Evolutionary conservation across 2,329 filamentous ascomycete species (phyloP).

Genomic region (Sporothrix sp.): DNA sequence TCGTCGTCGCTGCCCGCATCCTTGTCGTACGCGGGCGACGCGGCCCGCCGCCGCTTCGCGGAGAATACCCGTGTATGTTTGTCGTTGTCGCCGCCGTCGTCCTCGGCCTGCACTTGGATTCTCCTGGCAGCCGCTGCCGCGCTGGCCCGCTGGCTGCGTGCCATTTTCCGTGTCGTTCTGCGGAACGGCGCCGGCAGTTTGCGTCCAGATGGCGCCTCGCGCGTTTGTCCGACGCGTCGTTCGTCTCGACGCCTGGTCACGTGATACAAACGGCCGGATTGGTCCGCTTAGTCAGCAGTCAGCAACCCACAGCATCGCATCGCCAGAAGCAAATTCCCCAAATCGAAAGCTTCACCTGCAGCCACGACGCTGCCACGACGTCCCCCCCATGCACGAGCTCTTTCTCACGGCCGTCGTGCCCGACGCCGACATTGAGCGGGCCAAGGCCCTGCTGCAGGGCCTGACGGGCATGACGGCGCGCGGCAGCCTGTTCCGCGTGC

Average conservation of each 20-base stretch:
- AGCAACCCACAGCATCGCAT: neutral
- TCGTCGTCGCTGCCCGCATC: neutral
- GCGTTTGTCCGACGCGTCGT: too few species aligned
- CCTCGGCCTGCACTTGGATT: conserved; percentile 6
- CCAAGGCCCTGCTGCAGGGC: conserved; percentile 45
- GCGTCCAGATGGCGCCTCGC: too few species aligned
- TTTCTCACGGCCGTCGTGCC: conserved; percentile 47
- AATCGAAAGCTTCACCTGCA: neutral
- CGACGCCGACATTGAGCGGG: conserved; percentile 41
- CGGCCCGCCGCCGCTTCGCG: neutral
- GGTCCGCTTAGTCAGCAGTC: neutral
- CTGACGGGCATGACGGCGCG: conserved; percentile 47
- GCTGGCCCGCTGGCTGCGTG: conserved; percentile 10
- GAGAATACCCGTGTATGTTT: too few species aligned
- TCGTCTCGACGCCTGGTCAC: conserved; percentile 7
- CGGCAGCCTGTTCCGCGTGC: conserved; percentile 39
- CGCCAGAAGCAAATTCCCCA: neutral
- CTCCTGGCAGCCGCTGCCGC: conserved; percentile 12
- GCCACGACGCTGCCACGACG: neutral
- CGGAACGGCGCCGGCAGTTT: too few species aligned
- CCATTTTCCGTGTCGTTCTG: conserved; percentile 4
- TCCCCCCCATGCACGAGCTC: conserved; percentile 43
- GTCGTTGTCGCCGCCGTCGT: conserved; percentile 1
- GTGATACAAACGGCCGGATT: neutral
- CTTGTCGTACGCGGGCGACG: neutral